A percentile compares a stretch with the other conserved stretches of the same genome.
Evolutionary conservation across 2,329 filamentous ascomycete genomes (phyloP).

Genomic region (Dichotomopilus funicola): DNA sequence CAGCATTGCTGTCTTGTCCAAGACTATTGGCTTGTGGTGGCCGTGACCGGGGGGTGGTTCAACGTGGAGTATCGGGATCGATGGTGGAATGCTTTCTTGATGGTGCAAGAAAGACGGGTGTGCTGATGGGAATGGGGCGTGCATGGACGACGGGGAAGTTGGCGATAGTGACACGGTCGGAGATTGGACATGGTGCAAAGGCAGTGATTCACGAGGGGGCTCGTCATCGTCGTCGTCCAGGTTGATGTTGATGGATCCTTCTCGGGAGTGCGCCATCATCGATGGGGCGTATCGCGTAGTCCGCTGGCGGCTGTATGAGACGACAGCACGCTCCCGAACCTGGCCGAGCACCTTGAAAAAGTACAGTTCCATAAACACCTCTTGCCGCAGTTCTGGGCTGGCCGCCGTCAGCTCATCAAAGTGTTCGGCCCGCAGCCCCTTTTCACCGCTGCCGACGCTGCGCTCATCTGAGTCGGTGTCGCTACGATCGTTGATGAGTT

Average conservation of each 20-base stretch:
- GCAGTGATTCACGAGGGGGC: background rate
- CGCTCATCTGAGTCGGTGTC: conserved; percentile 12
- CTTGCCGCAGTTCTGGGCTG: conserved; percentile 43
- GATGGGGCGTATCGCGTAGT: conserved; percentile 22
- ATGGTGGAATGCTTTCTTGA: background rate
- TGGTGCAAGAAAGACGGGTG: no score
- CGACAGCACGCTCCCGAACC: conserved; percentile 33
- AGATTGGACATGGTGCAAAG: conserved; percentile 5
- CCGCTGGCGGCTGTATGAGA: conserved; percentile 23
- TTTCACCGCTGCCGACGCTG: conserved; percentile 11
- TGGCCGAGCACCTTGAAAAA: conserved; percentile 38
- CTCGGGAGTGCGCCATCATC: conserved; percentile 9
- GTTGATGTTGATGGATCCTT: conserved; percentile 13
- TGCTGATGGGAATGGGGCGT: no score
- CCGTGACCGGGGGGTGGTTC: conserved; percentile 3
- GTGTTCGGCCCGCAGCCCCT: conserved; percentile 5
- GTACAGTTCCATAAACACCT: conserved; percentile 47
- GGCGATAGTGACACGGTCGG: no score
- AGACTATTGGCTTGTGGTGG: background rate
- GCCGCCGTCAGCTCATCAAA: conserved; percentile 44
- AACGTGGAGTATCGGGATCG: conserved; percentile 13
- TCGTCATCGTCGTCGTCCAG: background rate
- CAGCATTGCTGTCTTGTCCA: conserved; percentile 5
- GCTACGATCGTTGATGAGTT: conserved; percentile 36
- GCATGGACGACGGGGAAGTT: no score